phyloP scores from a whole-genome alignment of 2,329 filamentous ascomycete genomes.

The Paraphaeosphaeria sporulosa region DNA sequence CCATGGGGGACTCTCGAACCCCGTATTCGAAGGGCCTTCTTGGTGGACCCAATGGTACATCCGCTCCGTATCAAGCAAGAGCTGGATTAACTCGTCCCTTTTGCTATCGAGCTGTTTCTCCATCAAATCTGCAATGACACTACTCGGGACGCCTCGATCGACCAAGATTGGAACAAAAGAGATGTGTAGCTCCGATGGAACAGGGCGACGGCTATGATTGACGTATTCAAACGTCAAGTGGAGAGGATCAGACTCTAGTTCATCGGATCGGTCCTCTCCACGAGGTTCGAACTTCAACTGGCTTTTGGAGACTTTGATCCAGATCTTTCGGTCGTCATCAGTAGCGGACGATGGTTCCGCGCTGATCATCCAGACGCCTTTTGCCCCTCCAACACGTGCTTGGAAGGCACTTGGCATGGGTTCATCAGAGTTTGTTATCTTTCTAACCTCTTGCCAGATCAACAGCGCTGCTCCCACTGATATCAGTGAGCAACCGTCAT shows the following conservation, averaged over 20 bases:
- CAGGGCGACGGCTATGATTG: slow-evolving; percentile 56
- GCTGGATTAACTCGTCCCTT: slow-evolving; percentile 60
- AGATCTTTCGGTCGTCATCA: slow-evolving; percentile 54
- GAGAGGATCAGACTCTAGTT: slow-evolving; percentile 50
- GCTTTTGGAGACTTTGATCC: slow-evolving; percentile 71
- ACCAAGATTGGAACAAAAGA: slow-evolving; percentile 74
- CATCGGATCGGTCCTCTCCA: slow-evolving; percentile 55
- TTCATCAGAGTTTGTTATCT: slow-evolving; percentile 65
- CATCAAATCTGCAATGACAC: slow-evolving; percentile 60
- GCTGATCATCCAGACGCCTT: slow-evolving; percentile 77
- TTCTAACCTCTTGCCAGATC: slow-evolving; percentile 60
- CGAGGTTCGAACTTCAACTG: slow-evolving; percentile 71
- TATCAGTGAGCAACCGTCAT: slow-evolving; percentile 68
- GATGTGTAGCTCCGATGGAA: slow-evolving; percentile 66
- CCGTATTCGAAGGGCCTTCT: slow-evolving; percentile 32
- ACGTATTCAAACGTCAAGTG: slow-evolving; percentile 73
- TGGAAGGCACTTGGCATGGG: slow-evolving; percentile 73
- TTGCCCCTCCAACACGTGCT: slow-evolving; percentile 74
- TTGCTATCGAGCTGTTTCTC: slow-evolving; percentile 59
- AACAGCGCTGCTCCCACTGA: slow-evolving; percentile 65
- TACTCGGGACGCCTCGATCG: slow-evolving; percentile 61
- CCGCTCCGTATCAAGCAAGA: slow-evolving; percentile 64
- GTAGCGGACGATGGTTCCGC: slow-evolving; percentile 54
- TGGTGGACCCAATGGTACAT: slow-evolving; percentile 54
- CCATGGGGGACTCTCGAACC: slow-evolving; percentile 23